Percentiles rank a stretch among this genome's conserved stretches.
Evolutionary conservation across 2,329 filamentous ascomycete genomes (phyloP).

Genomic region (Neonectria punicea): DNA sequence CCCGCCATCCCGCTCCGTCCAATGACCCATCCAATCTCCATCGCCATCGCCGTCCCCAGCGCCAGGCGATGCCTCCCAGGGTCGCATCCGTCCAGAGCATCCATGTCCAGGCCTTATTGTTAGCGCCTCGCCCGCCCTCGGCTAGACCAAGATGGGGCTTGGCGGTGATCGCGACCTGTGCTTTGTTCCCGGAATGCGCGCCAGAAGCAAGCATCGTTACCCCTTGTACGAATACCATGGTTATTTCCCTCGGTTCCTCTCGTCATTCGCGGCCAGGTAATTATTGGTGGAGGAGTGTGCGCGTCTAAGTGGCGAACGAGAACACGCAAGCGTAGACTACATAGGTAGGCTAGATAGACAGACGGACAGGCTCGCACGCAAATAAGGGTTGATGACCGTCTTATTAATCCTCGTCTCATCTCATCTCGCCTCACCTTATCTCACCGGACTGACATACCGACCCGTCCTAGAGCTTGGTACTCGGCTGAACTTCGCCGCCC

Average conservation of each 20-base stretch:
- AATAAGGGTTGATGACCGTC: not conserved
- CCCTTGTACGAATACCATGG: no score
- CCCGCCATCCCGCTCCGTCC: not conserved
- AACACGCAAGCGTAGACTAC: slow-evolving; percentile 1
- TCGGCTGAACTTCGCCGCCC: not conserved
- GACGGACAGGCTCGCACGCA: not conserved
- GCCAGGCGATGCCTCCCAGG: slow-evolving; percentile 11
- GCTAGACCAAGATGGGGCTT: slow-evolving; percentile 20
- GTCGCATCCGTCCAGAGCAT: slow-evolving; percentile 19
- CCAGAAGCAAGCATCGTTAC: slow-evolving; percentile 5
- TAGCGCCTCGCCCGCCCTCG: slow-evolving; percentile 21
- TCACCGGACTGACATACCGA: not conserved
- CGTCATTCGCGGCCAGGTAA: not conserved
- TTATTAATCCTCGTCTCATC: not conserved
- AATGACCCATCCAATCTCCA: slow-evolving; percentile 19
- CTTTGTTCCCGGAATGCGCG: slow-evolving; percentile 6
- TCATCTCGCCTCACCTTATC: slow-evolving; percentile 24
- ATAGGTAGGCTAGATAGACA: not conserved
- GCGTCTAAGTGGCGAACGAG: slow-evolving; percentile 5
- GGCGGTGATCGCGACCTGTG: slow-evolving; percentile 2
- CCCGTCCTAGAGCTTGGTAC: not conserved
- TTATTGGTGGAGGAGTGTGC: not conserved
- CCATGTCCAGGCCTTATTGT: slow-evolving; percentile 13
- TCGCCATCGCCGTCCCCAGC: not conserved
- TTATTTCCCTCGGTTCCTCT: not conserved